phyloP scores from a whole-genome alignment of 2,329 filamentous ascomycete species.

The Coleophoma crateriformis region DNA sequence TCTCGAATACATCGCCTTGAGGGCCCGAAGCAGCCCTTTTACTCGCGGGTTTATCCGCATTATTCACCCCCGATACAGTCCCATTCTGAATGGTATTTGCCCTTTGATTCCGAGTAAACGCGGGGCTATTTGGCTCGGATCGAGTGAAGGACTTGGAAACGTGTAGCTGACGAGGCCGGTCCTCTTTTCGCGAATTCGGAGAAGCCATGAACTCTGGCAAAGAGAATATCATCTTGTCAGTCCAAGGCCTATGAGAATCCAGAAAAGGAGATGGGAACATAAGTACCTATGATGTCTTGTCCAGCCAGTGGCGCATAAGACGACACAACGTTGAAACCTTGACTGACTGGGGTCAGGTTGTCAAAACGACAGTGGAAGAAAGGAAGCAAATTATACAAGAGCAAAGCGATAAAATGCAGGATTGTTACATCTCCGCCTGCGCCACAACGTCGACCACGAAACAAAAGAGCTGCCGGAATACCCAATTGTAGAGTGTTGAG shows the following conservation, averaged over 20 bases:
- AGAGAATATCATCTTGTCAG: constrained; percentile 23
- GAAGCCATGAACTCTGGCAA: constrained; percentile 27
- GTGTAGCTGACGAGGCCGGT: constrained; percentile 26
- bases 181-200: constrained; percentile 14
- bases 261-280: constrained; percentile 1
- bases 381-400: constrained; percentile 4
- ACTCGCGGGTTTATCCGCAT: constrained; percentile 9
- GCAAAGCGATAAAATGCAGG: constrained; percentile 7
- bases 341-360: constrained; percentile 15
- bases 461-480: neutral
- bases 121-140: constrained; percentile 21
- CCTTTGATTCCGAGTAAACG: constrained; percentile 14
- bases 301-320: constrained; percentile 21
- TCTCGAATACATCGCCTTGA: constrained; percentile 1
- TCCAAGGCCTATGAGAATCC: constrained; percentile 13
- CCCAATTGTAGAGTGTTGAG: too few species aligned
- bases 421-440: constrained; percentile 15
- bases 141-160: constrained; percentile 33
- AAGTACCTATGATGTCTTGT: constrained; percentile 14
- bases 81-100: constrained; percentile 26
- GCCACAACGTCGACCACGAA: neutral
- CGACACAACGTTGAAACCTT: constrained; percentile 21
- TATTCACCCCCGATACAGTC: constrained; percentile 9
- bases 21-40: neutral
- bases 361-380: constrained; percentile 10